A percentile compares a stretch with the other conserved stretches of the same genome.
Evolutionary conservation across 148 eudicot species (phyloP).

Genomic region (Diospyros lotus): DNA sequence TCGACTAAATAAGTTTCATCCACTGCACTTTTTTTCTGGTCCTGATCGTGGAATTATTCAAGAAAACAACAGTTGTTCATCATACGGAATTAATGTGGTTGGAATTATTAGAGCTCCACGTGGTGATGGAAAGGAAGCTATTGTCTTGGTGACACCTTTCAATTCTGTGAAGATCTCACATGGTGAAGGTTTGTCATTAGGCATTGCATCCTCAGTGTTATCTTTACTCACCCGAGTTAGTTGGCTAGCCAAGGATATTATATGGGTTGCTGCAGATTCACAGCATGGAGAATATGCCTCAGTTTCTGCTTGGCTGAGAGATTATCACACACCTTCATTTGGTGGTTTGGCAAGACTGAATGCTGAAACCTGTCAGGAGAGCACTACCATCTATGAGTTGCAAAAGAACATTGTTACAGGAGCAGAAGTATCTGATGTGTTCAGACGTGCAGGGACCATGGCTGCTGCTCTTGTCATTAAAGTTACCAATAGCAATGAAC

Average conservation of each 20-base stretch:
- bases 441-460: slow-evolving; percentile 95
- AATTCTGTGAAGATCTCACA: slow-evolving; percentile 46
- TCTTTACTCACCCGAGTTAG: slow-evolving; percentile 72
- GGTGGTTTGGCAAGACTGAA: slow-evolving; percentile 27
- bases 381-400: slow-evolving; percentile 14
- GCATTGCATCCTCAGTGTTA: slow-evolving; percentile 68
- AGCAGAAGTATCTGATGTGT: slow-evolving; percentile 33
- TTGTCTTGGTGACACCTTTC: slow-evolving; percentile 89
- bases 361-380: slow-evolving; percentile 36
- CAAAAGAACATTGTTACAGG: slow-evolving; percentile 18
- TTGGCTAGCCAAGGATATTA: slow-evolving; percentile 95
- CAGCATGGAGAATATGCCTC: slow-evolving; percentile 80
- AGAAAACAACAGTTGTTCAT: slow-evolving; percentile 51
- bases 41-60: slow-evolving; percentile 38
- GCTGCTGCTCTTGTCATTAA: slow-evolving; percentile 94
- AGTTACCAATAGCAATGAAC: slow-evolving; percentile 44
- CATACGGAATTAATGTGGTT: slow-evolving; percentile 58
- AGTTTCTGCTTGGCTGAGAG: slow-evolving; percentile 81
- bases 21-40: slow-evolving; percentile 74
- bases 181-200: slow-evolving; percentile 73
- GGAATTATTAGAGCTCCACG: slow-evolving; percentile 96
- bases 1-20: slow-evolving; percentile 56
- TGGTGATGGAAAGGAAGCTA: slow-evolving; percentile 98
- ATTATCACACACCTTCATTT: slow-evolving; percentile 66
- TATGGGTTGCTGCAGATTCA: slow-evolving; percentile 98